Base-by-base conservation (phyloP, 148 eudicot genomes). In the Amaranthus palmeri region DNA sequence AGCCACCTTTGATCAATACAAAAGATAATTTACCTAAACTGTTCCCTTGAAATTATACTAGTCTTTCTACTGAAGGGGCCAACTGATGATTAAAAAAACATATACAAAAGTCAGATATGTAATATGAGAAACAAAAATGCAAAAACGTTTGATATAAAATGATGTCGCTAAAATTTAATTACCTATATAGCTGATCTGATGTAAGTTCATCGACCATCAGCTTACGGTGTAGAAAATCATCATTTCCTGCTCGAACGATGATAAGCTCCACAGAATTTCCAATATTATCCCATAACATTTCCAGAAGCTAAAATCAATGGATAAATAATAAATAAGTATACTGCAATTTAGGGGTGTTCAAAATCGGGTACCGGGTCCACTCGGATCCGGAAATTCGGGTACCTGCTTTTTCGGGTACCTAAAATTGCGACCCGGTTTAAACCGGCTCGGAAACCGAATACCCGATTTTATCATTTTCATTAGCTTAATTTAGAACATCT, bases 211-310 rank as follows among this genome's bases (percentile, higher is more conserved):
- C 41, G 36, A 51, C 57, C 55, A 67, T 50, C 13, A 58, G 25
- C 14, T 67, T 67, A 67, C 11, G 58, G 36, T 67, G 46, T 36
- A 67, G 25, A 50, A 6, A 10, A 7, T 56, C 25, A 67, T 4
- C 57, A 18, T 51, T 41, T 50, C 6, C 70, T 67, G 45, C 7
- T 50, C 70, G 44, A 49, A 45, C 43, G 7, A 67, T 45, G 3
- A 50, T 43, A 43, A 67, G 15, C 13, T 67, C 70, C 45, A 67
- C 55, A 10, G 7, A 15, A 25, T 51, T 10, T 67, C 70, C 70
- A 67, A 49, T 46, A 41, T 67, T 67, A 15, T 67, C 70, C 70
- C 56, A 67, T 51, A 67, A 18, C 10, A 49, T 18, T 44, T 67
- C 70, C 53, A 51, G 11, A 52, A 67, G 52, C 57, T 67, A 57